Evolutionary conservation across 768 basidiomycete species (phyloP), one percentile per base, ranked within the genome.

Genomic region (Russula vinacea): DNA sequence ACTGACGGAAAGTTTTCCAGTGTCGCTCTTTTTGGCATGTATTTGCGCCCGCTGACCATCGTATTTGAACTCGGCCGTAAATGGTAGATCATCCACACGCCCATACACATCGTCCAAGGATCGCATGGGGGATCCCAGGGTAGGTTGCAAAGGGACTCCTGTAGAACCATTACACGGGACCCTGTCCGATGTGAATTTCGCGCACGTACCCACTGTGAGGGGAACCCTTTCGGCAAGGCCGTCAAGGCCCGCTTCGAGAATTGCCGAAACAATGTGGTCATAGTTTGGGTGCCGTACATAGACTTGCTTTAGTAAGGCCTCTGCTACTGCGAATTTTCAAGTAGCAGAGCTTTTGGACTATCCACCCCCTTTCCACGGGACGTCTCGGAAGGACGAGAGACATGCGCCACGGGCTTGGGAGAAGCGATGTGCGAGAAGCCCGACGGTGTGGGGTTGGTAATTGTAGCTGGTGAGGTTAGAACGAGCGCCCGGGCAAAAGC

Each of bases 21-120:
- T 70, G 3, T 73, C 69, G 16, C 71, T 71, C 66, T 67, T 73
- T 49, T 58, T 70, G 14, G 80, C 87, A 71, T 91, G 89, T n/a
- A 90, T 86, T 74, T 92, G 91, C 22, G 88, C 91, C 55, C 89
- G 82, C 70, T 92, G 89, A 22, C 89, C 94, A 69, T 97, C 94
- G 70, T 94, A 90, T 74, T 96, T 97, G 72, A 90, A 90, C 76
- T 97, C 94, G 37, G 92, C 89, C 17, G 84, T 80, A 74, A 94
- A 97, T 11, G 86, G 81, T 37, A 84, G 76, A 37, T 80, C 78
- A 24, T 81, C 82, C 22, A 93, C 76, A 8, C 86, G 80, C 51
- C 84, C 81, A 70, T 91, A 94, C n/a, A 95, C 84, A 68, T 94
- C 91, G 45, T 86, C 80, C 47, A 97, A 77, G 29, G 92, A 94